Conservation (phyloP, 805 yeast genomes). For the Ogataea ganodermae region DNA sequence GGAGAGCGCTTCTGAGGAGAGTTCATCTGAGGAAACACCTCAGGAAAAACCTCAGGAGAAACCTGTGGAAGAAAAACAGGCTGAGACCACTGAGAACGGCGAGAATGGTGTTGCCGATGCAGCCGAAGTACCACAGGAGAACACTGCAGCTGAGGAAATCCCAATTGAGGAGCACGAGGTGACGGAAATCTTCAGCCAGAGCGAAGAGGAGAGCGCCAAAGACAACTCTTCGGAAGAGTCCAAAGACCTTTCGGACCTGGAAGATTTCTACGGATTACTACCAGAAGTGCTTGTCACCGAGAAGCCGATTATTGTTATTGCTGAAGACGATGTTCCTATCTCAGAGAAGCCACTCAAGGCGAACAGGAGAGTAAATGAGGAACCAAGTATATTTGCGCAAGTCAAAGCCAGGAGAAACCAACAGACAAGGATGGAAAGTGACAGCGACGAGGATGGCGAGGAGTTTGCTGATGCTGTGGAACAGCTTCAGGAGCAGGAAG, state of each 20-base stretch:
- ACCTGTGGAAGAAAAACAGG: slow-evolving; percentile 4
- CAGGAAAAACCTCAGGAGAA: background rate
- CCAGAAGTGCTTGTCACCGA: slow-evolving; percentile 2
- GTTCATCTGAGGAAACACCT: background rate
- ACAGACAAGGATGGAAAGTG: too few relatives aligned
- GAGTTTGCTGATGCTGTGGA: slow-evolving; percentile 2
- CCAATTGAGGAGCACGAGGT: slow-evolving; percentile 6
- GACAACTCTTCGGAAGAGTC: background rate
- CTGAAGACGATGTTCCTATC: background rate
- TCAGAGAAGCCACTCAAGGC: background rate
- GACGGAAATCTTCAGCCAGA: background rate
- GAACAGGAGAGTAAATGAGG: too few relatives aligned
- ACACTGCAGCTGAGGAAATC: too few relatives aligned
- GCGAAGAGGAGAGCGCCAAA: background rate
- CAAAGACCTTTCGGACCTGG: background rate
- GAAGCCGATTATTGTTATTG: background rate
- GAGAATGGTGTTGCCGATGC: slow-evolving; percentile 1
- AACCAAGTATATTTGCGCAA: background rate
- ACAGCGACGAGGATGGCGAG: background rate
- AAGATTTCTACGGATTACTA: background rate
- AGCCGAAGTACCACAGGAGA: background rate
- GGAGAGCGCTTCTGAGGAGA: too few relatives aligned
- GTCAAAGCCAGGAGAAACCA: background rate
- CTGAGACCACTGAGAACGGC: background rate
- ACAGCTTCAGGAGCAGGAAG: background rate